Base-by-base conservation (phyloP, 2,329 filamentous ascomycete genomes). In the Aspergillus sp. region DNA sequence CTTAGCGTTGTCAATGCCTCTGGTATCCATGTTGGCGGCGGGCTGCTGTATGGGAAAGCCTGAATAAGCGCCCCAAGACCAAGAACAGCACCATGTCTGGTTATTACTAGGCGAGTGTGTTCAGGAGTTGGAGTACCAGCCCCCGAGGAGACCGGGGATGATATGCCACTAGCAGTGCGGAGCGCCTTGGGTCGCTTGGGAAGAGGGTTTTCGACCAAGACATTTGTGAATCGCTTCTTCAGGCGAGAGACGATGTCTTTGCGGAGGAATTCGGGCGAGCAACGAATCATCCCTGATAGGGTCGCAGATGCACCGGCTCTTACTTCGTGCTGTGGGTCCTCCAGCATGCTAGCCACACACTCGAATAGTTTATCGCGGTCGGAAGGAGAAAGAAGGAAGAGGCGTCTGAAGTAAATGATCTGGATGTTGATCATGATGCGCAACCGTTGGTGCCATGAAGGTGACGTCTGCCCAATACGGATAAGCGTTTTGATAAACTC, bases 341-440 rank as follows among this genome's bases (percentile, higher is more conserved):
- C 86, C 6, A 99, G 83, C 96, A 99, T 99, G 65, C 89, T 90
- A 41, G 93, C 91, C n/a, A 99, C 93, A 55, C 93, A 96, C 45
- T 89, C 87, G 71, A 98, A 96, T 15, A 99, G 84, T 34, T 86
- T 83, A 66, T 91, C 84, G 54, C 95, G 89, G 72, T 96, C 89
- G 7, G 83, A 77, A 6, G 84, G 80, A 33, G 86, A 84, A 64
- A 96, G 90, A 27, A 98, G 80, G 81, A 99, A 99, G 39, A 99
- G 84, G 24, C 93, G 90, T 51, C 95, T 89, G 85, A 98, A 99
- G 80, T 97, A 99, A 66, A 99, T 89, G 63, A 98, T 93, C 70
- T 99, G 96, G 82, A 99, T 97, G 77, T 98, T 98, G 77, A 99
- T 93, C 65, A 99, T 85, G 44, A 96, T 91, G 24, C 96, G 87